Conservation (phyloP, 345 rosid species). For the Moricandia moricandioides region DNA sequence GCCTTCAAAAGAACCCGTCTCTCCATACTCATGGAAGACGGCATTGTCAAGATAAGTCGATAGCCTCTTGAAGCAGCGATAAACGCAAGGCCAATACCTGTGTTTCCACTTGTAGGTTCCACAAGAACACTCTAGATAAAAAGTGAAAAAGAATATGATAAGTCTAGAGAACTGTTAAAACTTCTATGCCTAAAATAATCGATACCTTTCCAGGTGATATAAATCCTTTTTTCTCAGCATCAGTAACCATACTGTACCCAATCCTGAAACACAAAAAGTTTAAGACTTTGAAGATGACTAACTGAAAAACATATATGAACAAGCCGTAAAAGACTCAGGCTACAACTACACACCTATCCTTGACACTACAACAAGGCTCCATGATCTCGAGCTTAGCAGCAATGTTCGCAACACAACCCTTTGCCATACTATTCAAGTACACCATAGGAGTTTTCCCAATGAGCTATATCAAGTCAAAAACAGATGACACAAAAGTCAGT, state of each 20-base stretch:
- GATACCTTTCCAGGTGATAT: slow-evolving; percentile 84
- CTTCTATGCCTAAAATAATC: background rate
- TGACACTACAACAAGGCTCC: slow-evolving; percentile 92
- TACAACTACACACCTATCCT: slow-evolving; percentile 60
- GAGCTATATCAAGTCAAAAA: slow-evolving; percentile 46
- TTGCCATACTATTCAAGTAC: slow-evolving; percentile 78
- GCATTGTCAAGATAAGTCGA: slow-evolving; percentile 73
- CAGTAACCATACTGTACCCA: slow-evolving; percentile 82
- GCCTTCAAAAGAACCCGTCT: slow-evolving; percentile 81
- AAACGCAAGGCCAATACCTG: slow-evolving; percentile 88
- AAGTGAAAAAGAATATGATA: background rate
- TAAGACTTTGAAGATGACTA: background rate
- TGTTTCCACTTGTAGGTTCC: slow-evolving; percentile 93
- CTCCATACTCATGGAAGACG: slow-evolving; percentile 79
- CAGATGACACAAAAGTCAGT: slow-evolving; percentile 1
- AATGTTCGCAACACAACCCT: slow-evolving; percentile 69
- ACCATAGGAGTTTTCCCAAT: slow-evolving; percentile 97
- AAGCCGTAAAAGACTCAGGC: background rate
- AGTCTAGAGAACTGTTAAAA: slow-evolving; percentile 1
- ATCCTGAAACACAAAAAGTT: slow-evolving; percentile 49
- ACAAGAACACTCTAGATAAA: slow-evolving; percentile 60
- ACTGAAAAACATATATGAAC: slow-evolving; percentile 11
- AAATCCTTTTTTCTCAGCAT: slow-evolving; percentile 79
- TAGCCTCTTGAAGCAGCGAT: slow-evolving; percentile 84
- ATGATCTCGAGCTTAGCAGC: slow-evolving; percentile 94